Evolutionary conservation across 768 basidiomycete species (phyloP).

Genomic region (Macrolepiota dolichaula): DNA sequence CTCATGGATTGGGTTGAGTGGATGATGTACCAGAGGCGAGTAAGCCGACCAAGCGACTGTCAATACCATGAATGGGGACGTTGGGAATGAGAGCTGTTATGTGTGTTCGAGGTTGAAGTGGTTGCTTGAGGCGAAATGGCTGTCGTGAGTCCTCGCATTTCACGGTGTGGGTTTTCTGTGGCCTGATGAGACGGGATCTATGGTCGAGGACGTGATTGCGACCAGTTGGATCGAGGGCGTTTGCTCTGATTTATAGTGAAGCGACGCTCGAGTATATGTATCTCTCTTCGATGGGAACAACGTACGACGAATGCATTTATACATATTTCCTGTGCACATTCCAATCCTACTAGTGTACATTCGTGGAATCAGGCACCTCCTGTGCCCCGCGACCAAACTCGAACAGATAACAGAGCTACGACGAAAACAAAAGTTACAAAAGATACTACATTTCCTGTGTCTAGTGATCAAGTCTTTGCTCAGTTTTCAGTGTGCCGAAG

Average conservation of each 20-base stretch:
- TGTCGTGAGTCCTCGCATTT: conserved; percentile 50
- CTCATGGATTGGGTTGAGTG: conserved; percentile 89
- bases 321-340: too few species aligned
- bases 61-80: conserved; percentile 34
- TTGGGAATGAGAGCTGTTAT: conserved; percentile 67
- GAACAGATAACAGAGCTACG: too few species aligned
- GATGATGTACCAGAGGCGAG: conserved; percentile 88
- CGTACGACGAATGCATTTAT: too few species aligned
- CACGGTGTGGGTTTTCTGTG: background rate
- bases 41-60: conserved; percentile 60
- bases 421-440: too few species aligned
- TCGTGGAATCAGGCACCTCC: too few species aligned
- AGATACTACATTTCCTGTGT: too few species aligned
- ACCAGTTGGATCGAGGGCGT: conserved; percentile 84
- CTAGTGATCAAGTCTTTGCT: too few species aligned
- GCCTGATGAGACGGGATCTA: background rate
- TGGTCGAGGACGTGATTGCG: conserved; percentile 87
- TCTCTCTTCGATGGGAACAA: too few species aligned
- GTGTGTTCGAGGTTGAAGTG: conserved; percentile 75
- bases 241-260: conserved; percentile 61
- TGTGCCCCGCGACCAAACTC: too few species aligned
- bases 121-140: conserved; percentile 80
- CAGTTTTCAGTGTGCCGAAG: too few species aligned
- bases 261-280: too few species aligned
- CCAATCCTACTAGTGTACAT: too few species aligned